Base-by-base conservation (phyloP, 2,329 filamentous ascomycete species). In the Beauveria brongniartii region DNA sequence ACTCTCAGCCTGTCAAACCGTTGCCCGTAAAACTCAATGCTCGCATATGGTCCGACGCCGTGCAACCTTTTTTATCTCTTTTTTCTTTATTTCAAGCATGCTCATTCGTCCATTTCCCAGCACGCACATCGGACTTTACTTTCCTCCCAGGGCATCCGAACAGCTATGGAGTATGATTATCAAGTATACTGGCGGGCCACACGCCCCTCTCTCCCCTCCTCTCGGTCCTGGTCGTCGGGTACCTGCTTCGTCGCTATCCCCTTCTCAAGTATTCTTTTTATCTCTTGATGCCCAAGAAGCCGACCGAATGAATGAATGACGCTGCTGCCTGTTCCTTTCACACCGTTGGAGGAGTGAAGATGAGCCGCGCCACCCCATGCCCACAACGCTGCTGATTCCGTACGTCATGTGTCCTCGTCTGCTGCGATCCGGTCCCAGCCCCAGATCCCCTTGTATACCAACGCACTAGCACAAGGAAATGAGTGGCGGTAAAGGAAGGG, bases 341-440 rank as follows among this genome's bases (percentile, higher is more conserved):
- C 16, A 26, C 18, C 18, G 18, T 46, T 20, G 18, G 3, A 9
- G 9, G 55, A 37, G 48, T 53, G 57, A 40, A 14, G 14, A 14
- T 6, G 37, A 22, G 34, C 47, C 28, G 55, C 37, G 47, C 55
- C 46, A 50, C 55, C 37, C 46, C 43, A 30, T 47, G n/a, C 48
- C 37, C 40, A 24, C 57, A 44, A 46, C 30, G 46, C 59, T 55
- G 59, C 59, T 61, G 59, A 61, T 55, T 50, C 6, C 16, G 24
- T 14, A 26, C 44, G 56, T 61, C 59, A 61, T 61, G 59, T 56
- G 59, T 55, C 20, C 43, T 47, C 26, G 59, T 51, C 59, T 56
- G 52, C 59, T 56, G 59, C 52, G 41, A 55, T 55, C 52, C 43
- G 30, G 34, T 34, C 37, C 52, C 34, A 50, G 22, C 51, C 46